These are phyloP conservation scores for Trebouxia sp. DNA, from an alignment of 139 green algal species.

Conservation along the genomic window DNA sequence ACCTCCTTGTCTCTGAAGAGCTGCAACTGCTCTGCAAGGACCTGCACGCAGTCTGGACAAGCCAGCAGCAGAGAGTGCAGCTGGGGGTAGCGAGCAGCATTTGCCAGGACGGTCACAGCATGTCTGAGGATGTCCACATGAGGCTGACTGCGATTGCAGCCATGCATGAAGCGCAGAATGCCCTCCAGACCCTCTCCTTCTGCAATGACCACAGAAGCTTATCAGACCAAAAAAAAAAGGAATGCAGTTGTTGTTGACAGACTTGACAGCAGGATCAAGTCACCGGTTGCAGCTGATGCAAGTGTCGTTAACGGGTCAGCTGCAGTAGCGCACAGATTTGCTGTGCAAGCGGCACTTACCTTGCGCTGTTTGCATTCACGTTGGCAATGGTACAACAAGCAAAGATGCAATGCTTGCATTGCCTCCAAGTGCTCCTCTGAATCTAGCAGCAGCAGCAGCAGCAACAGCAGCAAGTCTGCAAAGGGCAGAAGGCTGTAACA, in stretches of 20 bases:
- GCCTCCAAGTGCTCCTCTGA: no score
- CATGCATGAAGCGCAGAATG: constrained; percentile 60
- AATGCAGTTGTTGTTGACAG: not conserved
- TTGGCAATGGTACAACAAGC: no score
- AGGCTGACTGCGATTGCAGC: constrained; percentile 68
- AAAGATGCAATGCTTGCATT: no score
- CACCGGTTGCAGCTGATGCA: not conserved
- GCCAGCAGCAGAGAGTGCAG: constrained; percentile 53
- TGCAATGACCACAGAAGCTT: not conserved
- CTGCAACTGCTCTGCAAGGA: constrained; percentile 73
- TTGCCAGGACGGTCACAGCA: constrained; percentile 53
- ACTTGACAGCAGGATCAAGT: no score
- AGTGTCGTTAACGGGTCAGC: not conserved
- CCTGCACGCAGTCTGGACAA: constrained; percentile 53
- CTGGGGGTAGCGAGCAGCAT: constrained; percentile 51
- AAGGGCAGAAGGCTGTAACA: not conserved
- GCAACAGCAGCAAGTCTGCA: not conserved
- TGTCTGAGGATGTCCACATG: constrained; percentile 55
- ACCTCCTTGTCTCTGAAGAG: constrained; percentile 69
- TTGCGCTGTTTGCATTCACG: no score
- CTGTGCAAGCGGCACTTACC: no score
- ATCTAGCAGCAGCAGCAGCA: no score
- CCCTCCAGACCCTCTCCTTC: constrained; percentile 40
- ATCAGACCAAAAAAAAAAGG: no score
- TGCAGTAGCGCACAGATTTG: no score